Evolutionary conservation across 257 asterid species (phyloP).

Genomic region (Nicotiana sylvestris): DNA sequence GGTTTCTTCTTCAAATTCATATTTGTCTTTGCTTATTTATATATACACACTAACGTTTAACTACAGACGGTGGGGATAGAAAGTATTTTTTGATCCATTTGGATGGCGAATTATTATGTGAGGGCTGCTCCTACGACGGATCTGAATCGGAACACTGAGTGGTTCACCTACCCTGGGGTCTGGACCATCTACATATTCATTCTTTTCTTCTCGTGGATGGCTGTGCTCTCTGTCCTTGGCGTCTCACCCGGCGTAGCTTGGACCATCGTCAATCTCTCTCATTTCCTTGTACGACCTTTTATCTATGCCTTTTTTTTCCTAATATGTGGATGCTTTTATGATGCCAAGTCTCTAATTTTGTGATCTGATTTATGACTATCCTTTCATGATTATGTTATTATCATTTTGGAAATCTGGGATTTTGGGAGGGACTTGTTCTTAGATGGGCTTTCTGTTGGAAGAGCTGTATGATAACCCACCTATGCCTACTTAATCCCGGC

Average conservation of each 20-base stretch:
- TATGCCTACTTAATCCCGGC: not conserved
- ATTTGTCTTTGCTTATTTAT: not conserved
- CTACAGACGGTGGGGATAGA: not conserved
- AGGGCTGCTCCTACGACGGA: constrained; percentile 77
- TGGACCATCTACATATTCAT: constrained; percentile 89
- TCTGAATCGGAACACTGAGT: constrained; percentile 90
- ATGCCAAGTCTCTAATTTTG: not conserved
- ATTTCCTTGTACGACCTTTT: constrained; percentile 29
- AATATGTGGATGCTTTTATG: not conserved
- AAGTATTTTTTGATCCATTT: not conserved
- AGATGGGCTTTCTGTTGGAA: not conserved
- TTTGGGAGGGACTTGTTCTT: not conserved
- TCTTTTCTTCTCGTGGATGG: constrained; percentile 78
- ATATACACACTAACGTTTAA: not conserved
- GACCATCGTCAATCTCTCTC: constrained; percentile 81
- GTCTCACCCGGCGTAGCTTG: constrained; percentile 91
- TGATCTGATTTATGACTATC: not conserved
- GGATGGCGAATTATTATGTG: constrained; percentile 76
- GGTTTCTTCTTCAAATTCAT: not conserved
- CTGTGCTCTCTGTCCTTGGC: constrained; percentile 62
- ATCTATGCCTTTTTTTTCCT: not conserved
- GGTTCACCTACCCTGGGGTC: constrained; percentile 95
- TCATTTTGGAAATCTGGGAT: not conserved
- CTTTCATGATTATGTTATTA: not conserved
- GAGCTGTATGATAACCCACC: not conserved